These are phyloP conservation scores for Acorus gramineus DNA, from an alignment of 106 monocot species.

Conservation along the genomic window DNA sequence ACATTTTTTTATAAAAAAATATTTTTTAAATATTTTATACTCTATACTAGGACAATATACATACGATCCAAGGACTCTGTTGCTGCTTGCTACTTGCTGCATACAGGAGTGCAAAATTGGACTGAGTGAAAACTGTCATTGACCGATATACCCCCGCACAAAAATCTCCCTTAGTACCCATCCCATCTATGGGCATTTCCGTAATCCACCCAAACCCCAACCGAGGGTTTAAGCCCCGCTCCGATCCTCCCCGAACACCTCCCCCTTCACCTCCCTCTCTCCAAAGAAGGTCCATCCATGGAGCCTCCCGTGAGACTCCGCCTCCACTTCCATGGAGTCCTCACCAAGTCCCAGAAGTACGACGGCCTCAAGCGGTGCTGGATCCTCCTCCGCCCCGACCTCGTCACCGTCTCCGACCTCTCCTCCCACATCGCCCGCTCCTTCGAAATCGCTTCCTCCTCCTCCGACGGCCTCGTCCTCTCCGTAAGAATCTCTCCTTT, in stretches of 20 bases:
- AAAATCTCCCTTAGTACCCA: too few species aligned
- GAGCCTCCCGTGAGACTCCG: constrained; percentile 27
- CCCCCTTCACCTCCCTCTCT: not conserved
- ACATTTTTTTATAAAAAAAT: too few species aligned
- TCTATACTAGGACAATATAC: too few species aligned
- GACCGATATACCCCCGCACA: too few species aligned
- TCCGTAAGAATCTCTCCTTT: constrained; percentile 25
- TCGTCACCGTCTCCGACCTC: constrained; percentile 50
- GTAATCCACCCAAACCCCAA: too few species aligned
- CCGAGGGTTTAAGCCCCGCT: too few species aligned
- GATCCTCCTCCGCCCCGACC: constrained; percentile 38
- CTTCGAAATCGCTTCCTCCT: constrained; percentile 39
- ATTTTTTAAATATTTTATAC: too few species aligned
- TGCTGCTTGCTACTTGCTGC: too few species aligned
- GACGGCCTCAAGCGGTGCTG: constrained; percentile 51
- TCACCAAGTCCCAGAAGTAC: constrained; percentile 33
- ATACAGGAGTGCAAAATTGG: too few species aligned
- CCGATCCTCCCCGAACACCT: not conserved
- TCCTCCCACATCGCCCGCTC: constrained; percentile 23
- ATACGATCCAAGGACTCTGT: too few species aligned
- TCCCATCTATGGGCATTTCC: too few species aligned
- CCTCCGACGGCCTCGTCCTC: constrained; percentile 48
- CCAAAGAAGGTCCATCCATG: constrained; percentile 9
- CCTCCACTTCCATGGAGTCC: constrained; percentile 6
- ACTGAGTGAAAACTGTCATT: too few species aligned